Evolutionary conservation across 345 rosid species (phyloP).

Genomic region (Salix koriyanagi): DNA sequence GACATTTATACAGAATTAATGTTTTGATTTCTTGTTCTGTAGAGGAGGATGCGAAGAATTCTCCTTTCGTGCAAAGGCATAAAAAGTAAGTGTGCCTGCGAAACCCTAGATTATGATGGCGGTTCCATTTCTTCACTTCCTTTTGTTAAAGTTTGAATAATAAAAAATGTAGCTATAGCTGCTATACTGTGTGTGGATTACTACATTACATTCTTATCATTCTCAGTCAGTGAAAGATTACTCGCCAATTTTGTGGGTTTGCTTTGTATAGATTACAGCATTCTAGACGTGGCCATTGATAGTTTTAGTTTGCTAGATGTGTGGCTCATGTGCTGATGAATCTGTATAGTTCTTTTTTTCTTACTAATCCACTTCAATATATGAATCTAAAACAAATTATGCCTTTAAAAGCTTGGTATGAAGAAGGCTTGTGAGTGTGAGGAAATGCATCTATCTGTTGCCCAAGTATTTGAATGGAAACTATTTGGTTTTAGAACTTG

Average conservation of each 20-base stretch:
- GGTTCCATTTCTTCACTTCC: background rate
- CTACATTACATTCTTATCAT: too few relatives aligned
- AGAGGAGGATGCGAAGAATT: constrained; percentile 92
- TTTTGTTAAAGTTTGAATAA: background rate
- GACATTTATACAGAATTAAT: background rate
- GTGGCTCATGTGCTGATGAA: background rate
- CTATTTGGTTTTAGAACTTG: background rate
- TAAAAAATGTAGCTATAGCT: background rate
- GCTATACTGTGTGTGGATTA: background rate
- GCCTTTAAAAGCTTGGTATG: background rate
- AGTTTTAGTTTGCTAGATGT: background rate
- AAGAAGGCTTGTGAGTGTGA: background rate
- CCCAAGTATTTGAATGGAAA: background rate
- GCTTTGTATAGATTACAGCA: background rate
- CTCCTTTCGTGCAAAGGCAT: constrained; percentile 77
- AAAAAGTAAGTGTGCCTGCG: constrained; percentile 35
- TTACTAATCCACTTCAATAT: background rate
- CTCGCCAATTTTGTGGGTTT: too few relatives aligned
- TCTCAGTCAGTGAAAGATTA: too few relatives aligned
- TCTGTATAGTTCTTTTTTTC: background rate
- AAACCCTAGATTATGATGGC: background rate
- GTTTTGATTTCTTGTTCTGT: background rate
- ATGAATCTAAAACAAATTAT: background rate
- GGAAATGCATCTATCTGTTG: background rate
- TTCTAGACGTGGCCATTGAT: background rate